phyloP scores from a whole-genome alignment of 2,329 filamentous ascomycete genomes.

The Pseudopithomyces maydicus region DNA sequence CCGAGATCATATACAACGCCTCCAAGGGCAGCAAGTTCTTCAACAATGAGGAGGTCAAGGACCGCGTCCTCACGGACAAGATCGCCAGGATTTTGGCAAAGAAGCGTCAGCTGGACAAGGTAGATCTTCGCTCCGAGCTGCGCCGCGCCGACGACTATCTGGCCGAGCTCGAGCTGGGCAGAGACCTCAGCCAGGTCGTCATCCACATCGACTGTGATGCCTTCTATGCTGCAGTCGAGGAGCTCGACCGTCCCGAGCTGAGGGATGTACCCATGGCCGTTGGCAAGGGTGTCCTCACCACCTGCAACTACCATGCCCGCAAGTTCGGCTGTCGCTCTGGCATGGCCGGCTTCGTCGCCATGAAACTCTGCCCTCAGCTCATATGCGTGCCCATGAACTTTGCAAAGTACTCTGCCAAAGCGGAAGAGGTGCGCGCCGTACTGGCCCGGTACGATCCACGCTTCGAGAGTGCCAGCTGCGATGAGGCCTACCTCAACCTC shows the following conservation, averaged over 20 bases:
- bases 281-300: conserved; percentile 72
- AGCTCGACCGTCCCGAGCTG: conserved; percentile 74
- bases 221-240: conserved; percentile 95
- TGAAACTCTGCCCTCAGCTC: conserved; percentile 87
- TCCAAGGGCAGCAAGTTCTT: conserved; percentile 98
- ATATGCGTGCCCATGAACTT: conserved; percentile 85
- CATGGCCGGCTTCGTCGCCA: conserved; percentile 95
- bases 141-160: conserved; percentile 82
- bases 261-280: conserved; percentile 90
- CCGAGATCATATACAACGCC: conserved; percentile 94
- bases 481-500: conserved; percentile 96
- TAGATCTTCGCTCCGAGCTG: conserved; percentile 74
- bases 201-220: conserved; percentile 97
- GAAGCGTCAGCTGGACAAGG: conserved; percentile 74
- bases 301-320: conserved; percentile 86
- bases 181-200: conserved; percentile 83
- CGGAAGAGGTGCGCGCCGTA: conserved; percentile 81
- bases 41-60: conserved; percentile 82
- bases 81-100: conserved; percentile 78
- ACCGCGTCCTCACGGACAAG: conserved; percentile 82
- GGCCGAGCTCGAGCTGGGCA: conserved; percentile 73
- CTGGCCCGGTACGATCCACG: conserved; percentile 85
- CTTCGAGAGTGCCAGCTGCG: conserved; percentile 92
- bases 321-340: conserved; percentile 90
- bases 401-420: conserved; percentile 88